Percentiles rank a stretch among this genome's conserved stretches.
phyloP scores from a whole-genome alignment of 2,329 filamentous ascomycete species.

The Botrytis cinerea region DNA sequence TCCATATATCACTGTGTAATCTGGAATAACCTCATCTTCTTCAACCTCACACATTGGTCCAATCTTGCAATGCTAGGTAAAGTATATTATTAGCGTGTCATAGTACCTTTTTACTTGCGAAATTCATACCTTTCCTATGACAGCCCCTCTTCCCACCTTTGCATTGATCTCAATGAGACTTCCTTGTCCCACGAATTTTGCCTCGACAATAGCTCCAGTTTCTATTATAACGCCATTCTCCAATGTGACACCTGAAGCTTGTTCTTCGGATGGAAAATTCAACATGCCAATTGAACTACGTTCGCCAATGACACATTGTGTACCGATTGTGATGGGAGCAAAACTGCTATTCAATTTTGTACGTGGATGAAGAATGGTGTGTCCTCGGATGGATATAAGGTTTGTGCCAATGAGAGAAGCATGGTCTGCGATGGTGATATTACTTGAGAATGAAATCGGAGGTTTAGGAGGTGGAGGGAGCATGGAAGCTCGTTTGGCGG shows the following conservation, averaged over 20 bases:
- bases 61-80: constrained; percentile 65
- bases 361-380: constrained; percentile 84
- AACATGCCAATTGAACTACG: constrained; percentile 56
- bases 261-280: constrained; percentile 36
- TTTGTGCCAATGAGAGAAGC: constrained; percentile 69
- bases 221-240: constrained; percentile 65
- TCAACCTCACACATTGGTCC: constrained; percentile 62
- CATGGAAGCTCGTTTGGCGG: constrained; percentile 49
- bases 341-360: constrained; percentile 75
- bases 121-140: constrained; percentile 60
- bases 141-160: constrained; percentile 59
- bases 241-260: constrained; percentile 48
- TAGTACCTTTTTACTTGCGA: background rate
- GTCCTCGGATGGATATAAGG: constrained; percentile 74
- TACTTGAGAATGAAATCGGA: constrained; percentile 62
- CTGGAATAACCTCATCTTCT: constrained; percentile 60
- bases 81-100: constrained; percentile 22
- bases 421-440: constrained; percentile 62
- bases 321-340: constrained; percentile 78
- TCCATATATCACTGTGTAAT: constrained; percentile 70
- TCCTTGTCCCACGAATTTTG: constrained; percentile 51
- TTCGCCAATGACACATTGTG: constrained; percentile 81
- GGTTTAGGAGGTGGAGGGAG: constrained; percentile 55
- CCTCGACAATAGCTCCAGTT: constrained; percentile 60
- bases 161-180: constrained; percentile 63